phyloP scores from a whole-genome alignment of 2,329 filamentous ascomycete species.

The Tolypocladium nubicola region DNA sequence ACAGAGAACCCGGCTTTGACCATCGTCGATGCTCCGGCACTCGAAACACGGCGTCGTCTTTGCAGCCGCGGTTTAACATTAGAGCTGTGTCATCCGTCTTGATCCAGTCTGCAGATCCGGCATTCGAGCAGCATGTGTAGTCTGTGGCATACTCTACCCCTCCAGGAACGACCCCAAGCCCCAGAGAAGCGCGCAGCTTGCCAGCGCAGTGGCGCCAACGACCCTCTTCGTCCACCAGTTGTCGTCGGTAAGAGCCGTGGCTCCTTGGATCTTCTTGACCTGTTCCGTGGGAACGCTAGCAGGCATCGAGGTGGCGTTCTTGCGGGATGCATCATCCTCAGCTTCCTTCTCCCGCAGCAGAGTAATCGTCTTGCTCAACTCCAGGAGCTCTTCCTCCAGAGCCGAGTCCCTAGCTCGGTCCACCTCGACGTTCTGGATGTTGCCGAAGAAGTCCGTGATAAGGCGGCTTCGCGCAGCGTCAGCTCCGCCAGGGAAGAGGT shows the following conservation, averaged over 20 bases:
- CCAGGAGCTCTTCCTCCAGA: constrained; percentile 63
- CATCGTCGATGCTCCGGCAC: not conserved
- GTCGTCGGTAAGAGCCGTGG: constrained; percentile 54
- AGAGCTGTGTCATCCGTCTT: not conserved
- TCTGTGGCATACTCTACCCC: constrained; percentile 4
- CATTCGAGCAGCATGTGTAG: not conserved
- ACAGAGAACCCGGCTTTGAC: not conserved
- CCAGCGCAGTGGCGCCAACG: constrained; percentile 49
- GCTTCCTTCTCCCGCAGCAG: constrained; percentile 38
- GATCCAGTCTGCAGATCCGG: too few relatives aligned
- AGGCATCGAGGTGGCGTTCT: constrained; percentile 15
- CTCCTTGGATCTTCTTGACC: constrained; percentile 19
- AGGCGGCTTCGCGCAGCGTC: constrained; percentile 65
- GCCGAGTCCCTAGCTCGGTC: constrained; percentile 50
- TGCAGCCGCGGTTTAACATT: too few relatives aligned
- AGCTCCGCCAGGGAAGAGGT: constrained; percentile 83
- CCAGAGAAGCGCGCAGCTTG: constrained; percentile 52
- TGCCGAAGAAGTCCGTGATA: constrained; percentile 96
- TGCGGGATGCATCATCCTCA: constrained; percentile 25
- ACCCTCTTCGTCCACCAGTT: constrained; percentile 59
- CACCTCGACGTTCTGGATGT: constrained; percentile 93
- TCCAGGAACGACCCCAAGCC: constrained; percentile 43
- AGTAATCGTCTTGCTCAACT: constrained; percentile 60
- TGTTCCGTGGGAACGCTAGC: constrained; percentile 16
- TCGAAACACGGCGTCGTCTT: not conserved